Percentiles rank a stretch among this genome's conserved stretches.
Conservation (phyloP, 441 rosid species). For the Rhodomyrtus psidioides region DNA sequence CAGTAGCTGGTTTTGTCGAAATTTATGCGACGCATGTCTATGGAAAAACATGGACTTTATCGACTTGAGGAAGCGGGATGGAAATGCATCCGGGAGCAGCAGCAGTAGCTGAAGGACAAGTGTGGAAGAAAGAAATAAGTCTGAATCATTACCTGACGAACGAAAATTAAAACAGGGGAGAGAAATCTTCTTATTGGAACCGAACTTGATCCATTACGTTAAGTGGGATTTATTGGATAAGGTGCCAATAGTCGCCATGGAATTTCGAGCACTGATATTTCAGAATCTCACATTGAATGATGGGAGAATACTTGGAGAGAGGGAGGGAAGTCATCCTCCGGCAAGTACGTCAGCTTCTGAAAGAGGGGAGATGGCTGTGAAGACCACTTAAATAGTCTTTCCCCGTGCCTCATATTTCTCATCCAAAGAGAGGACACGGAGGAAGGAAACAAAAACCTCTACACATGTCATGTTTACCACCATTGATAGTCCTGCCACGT, state of each 20-base stretch:
- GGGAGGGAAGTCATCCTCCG: not conserved
- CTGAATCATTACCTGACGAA: not conserved
- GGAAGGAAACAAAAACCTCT: not conserved
- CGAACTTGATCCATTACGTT: rapidly evolving
- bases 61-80: not conserved
- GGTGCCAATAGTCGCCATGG: not conserved
- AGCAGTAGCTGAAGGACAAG: not conserved
- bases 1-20: not conserved
- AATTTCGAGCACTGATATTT: not conserved
- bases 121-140: not conserved
- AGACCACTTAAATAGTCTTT: not conserved
- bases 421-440: not conserved
- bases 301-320: not conserved
- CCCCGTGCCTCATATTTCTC: not conserved
- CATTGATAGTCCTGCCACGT: not conserved
- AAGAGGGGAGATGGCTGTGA: not conserved
- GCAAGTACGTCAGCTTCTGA: not conserved
- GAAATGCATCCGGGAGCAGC: not conserved
- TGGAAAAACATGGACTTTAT: not conserved
- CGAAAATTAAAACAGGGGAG: not conserved
- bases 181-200: not conserved
- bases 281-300: not conserved
- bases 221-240: not conserved
- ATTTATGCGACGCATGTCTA: not conserved
- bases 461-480: not conserved